Evolutionary conservation across 2,329 filamentous ascomycete genomes (phyloP), one percentile per base, ranked within the genome.

Genomic region (Aspergillus neotritici): DNA sequence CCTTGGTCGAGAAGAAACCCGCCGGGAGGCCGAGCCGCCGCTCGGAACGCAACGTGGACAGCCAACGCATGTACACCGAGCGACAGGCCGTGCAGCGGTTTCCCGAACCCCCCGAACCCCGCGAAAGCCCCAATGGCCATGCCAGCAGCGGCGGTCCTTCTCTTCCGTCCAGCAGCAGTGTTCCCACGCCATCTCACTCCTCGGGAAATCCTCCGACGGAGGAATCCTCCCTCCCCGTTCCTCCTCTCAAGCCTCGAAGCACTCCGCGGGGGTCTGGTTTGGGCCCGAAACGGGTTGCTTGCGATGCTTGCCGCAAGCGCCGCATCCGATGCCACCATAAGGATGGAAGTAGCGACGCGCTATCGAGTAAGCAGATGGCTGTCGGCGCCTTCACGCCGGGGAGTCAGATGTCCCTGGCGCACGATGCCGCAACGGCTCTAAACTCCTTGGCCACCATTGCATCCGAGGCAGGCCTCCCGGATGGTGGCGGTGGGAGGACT

Each of bases 241-340:
- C 36, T n/a, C 46, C 46, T 31, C 41, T 51, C 45, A 71, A 60
- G 55, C 63, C 51, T 54, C 66, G 58, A 53, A 72, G 68, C 47
- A 72, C 74, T 7, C 75, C 73, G 7, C 78, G 79, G 48, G 76
- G 74, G 13, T 79, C 77, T 12, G 77, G 78, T 37, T 67, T 82
- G 31, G 78, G 78, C 9, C 78, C 78, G 14, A 80, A 80, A 61
- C 58, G 68, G 4, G 66, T 81, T 47, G 79, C 79, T 30, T 83
- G 79, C 61, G 79, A 82, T 66, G 72, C 76, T 14, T 83, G 79
- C 62, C 72, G 79, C 31, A 79, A 78, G 58, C 74, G 79, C 43
- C 72, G 79, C 39, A 82, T 82, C 47, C 70, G 77, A 44, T 83
- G 79, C 63, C 79, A 80, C 51, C 79, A 83, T 63, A 82, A 81